phyloP scores from a whole-genome alignment of 2,329 filamentous ascomycete species.

The Monosporascus sp. region DNA sequence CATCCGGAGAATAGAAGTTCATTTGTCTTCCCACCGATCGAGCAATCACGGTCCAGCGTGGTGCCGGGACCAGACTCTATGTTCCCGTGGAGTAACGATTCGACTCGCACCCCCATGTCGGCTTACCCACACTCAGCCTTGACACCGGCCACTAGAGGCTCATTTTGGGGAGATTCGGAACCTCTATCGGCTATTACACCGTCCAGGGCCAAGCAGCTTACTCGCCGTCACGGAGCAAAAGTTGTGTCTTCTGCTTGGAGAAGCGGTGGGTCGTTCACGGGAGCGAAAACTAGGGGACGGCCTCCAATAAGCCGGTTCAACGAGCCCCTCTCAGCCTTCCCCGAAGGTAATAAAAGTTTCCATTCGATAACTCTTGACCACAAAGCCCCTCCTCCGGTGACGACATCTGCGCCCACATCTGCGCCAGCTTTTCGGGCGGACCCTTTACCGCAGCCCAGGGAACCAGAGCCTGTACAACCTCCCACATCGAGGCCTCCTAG shows the following conservation, averaged over 20 bases:
- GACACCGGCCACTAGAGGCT: constrained; percentile 54
- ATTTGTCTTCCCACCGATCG: constrained; percentile 32
- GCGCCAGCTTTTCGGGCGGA: constrained; percentile 20
- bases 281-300: constrained; percentile 70
- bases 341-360: constrained; percentile 48
- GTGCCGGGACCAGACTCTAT: constrained; percentile 27
- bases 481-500: constrained; percentile 23
- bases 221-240: constrained; percentile 69
- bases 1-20: constrained; percentile 36
- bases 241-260: constrained; percentile 91
- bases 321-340: constrained; percentile 67
- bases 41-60: constrained; percentile 32
- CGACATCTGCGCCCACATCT: constrained; percentile 19
- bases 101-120: constrained; percentile 54
- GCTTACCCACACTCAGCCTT: constrained; percentile 76
- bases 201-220: constrained; percentile 45
- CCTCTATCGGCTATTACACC: constrained; percentile 72
- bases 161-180: constrained; percentile 56
- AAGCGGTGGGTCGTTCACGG: constrained; percentile 54
- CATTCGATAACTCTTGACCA: constrained; percentile 29
- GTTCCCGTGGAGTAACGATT: constrained; percentile 46
- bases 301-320: constrained; percentile 63
- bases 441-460: constrained; percentile 12
- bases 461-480: constrained; percentile 17
- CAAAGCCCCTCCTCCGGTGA: constrained; percentile 11